Evolutionary conservation across 441 rosid species (phyloP).

Genomic region (Raphanus hybrid): DNA sequence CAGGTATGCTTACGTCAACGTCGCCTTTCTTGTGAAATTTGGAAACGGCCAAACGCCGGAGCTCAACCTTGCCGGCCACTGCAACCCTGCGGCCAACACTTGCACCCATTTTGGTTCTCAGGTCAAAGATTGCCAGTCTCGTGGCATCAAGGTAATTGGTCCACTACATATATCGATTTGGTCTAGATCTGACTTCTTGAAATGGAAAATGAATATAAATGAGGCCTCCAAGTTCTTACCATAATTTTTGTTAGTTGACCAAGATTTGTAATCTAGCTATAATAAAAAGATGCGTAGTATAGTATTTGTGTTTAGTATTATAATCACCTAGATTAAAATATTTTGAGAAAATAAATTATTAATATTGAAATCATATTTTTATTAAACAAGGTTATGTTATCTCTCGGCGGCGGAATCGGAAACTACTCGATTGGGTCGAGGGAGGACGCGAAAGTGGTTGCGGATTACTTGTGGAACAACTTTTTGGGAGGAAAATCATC

Average conservation of each 20-base stretch:
- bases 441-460: conserved; percentile 52
- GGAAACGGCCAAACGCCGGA: conserved; percentile 57
- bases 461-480: conserved; percentile 57
- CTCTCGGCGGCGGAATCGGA: conserved; percentile 58
- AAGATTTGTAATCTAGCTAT: not conserved
- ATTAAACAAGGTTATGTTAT: conserved; percentile 49
- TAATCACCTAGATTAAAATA: too few species aligned
- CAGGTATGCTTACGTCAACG: conserved; percentile 49
- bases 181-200: not conserved
- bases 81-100: conserved; percentile 49
- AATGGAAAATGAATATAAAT: not conserved
- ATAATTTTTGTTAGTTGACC: not conserved
- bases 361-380: not conserved
- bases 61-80: conserved; percentile 67
- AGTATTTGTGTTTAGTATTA: too few species aligned
- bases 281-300: not conserved
- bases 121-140: conserved; percentile 52
- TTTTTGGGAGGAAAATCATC: conserved; percentile 61
- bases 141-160: conserved; percentile 50
- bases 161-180: not conserved
- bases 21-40: conserved; percentile 58
- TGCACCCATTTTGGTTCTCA: conserved; percentile 46
- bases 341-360: too few species aligned
- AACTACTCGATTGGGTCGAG: conserved; percentile 52
- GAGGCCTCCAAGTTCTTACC: not conserved